Base-by-base conservation (phyloP, 495 filamentous ascomycete genomes). In the Aspergillus nanangensis region DNA sequence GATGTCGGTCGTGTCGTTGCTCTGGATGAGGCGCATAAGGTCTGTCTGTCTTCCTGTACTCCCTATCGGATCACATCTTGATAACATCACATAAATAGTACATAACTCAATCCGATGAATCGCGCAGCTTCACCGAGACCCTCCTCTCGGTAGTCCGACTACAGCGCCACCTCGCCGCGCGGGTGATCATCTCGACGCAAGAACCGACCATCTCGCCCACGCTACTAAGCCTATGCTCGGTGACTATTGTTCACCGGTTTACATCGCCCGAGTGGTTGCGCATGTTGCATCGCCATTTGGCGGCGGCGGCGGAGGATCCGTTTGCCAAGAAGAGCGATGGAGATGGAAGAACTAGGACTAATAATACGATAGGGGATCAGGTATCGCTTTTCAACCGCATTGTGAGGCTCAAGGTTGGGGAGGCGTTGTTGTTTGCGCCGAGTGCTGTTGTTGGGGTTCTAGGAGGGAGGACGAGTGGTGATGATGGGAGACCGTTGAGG, bases 171-270 rank as follows among this genome's bases (percentile, higher is more conserved):
- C 59, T 82, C 0, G 86, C 70, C 3, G 69, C 76, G 0, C 74
- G 86, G 1, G 67, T 90, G 11, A 46, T 92, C 29, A 82, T 91
- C 23, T 80, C 87, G 0, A 92, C 88, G 0, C 86, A 93, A 54
- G 88, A 92, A 50, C 88, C 88, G 0, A 90, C 86, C 0, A 79
- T 92, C 32, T 84, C 83, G 0, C 77, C 80, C 0, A 62, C 66
- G 19, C 74, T 92, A 2, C 67, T 92, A 0, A 84, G 84, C 47
- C 72, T 92, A 5, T 88, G 80, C 58, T 83, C 77, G n/a, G 67
- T 84, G 15, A 87, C 83, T 0, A 76, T 92, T 44, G 78, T 91
- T 0, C 88, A 93, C 57, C 72, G 83, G 11, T 91, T 91, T 52
- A 80, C 75, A 0, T 84, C 79, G 2, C 86, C 86, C 0, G 77